Evolutionary conservation across 139 green algal species (phyloP).

Genomic region (Marvania coccoides): DNA sequence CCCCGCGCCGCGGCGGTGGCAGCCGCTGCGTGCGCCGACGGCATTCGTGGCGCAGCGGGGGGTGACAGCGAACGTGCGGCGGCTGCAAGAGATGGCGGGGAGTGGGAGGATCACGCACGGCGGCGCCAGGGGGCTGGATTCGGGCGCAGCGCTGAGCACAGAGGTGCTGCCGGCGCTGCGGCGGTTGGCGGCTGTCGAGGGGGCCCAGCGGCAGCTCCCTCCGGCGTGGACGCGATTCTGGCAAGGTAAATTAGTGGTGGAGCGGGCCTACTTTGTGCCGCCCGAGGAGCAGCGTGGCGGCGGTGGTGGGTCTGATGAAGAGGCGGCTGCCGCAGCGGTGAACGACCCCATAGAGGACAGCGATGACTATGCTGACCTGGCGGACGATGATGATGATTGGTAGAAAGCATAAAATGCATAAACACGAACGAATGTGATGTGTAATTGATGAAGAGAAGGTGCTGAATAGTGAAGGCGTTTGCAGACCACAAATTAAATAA

Average conservation of each 20-base stretch:
- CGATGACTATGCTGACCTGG: too few species aligned
- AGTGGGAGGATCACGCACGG: neutral
- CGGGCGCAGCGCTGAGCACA: neutral
- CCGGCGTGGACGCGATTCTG: slow-evolving; percentile 14
- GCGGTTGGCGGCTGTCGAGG: neutral
- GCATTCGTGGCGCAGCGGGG: slow-evolving; percentile 3
- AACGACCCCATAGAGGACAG: neutral
- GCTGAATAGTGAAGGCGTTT: too few species aligned
- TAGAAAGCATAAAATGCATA: too few species aligned
- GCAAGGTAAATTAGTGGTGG: slow-evolving; percentile 14
- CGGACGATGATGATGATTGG: neutral
- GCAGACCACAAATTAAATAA: too few species aligned
- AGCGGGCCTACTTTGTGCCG: neutral
- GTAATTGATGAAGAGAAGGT: too few species aligned
- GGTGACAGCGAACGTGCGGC: slow-evolving; percentile 4
- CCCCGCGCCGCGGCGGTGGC: slow-evolving; percentile 37
- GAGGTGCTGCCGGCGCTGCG: neutral
- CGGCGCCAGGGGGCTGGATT: neutral
- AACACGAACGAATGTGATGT: too few species aligned
- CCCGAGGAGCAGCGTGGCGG: neutral
- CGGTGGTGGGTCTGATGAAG: neutral
- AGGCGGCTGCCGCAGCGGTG: neutral
- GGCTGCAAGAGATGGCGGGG: slow-evolving; percentile 6
- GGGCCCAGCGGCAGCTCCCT: slow-evolving; percentile 3
- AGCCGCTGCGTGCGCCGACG: slow-evolving; percentile 22